These are phyloP conservation scores for Ophiognomonia clavigignenti-juglandacearum DNA, from an alignment of 2,329 filamentous ascomycete species.

Conservation along the genomic window DNA sequence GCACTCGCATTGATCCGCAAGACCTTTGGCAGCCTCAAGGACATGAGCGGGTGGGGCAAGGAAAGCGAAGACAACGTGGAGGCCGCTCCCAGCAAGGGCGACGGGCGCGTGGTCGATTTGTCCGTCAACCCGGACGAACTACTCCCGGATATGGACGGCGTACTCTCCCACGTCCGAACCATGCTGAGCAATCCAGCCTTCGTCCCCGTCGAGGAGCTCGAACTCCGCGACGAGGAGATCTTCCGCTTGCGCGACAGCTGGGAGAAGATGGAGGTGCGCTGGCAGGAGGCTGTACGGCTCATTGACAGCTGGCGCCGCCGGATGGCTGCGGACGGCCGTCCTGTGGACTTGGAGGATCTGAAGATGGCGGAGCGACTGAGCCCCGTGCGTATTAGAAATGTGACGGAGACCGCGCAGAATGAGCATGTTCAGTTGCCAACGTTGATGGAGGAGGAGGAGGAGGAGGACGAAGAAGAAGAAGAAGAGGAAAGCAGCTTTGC, in stretches of 20 bases:
- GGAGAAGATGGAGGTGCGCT: conserved; percentile 88
- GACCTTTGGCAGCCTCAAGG: conserved; percentile 66
- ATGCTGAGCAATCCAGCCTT: conserved; percentile 95
- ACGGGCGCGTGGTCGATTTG: conserved; percentile 25
- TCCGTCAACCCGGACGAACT: conserved; percentile 58
- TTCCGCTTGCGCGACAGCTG: conserved; percentile 75
- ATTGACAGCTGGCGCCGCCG: conserved; percentile 89
- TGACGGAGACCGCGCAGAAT: conserved; percentile 39
- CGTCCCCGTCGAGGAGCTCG: conserved; percentile 90
- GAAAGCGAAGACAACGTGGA: conserved; percentile 22
- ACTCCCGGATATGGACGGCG: conserved; percentile 66
- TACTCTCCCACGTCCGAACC: conserved; percentile 75
- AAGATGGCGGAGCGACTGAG: conserved; percentile 64
- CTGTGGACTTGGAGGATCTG: conserved; percentile 64
- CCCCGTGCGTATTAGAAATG: conserved; percentile 50
- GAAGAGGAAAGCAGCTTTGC: conserved; percentile 17
- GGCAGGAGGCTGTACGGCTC: conserved; percentile 83
- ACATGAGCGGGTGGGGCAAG: conserved; percentile 57
- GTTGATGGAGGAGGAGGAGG: conserved; percentile 37
- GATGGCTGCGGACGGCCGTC: conserved; percentile 66
- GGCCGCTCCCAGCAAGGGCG: conserved; percentile 21
- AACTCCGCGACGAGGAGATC: conserved; percentile 90
- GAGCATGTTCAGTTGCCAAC: conserved; percentile 37
- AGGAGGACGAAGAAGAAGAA: conserved; percentile 21
- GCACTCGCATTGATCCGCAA: conserved; percentile 67